Evolutionary conservation across 2,329 filamentous ascomycete species (phyloP).

Genomic region (Zymoseptoria ardabiliae): DNA sequence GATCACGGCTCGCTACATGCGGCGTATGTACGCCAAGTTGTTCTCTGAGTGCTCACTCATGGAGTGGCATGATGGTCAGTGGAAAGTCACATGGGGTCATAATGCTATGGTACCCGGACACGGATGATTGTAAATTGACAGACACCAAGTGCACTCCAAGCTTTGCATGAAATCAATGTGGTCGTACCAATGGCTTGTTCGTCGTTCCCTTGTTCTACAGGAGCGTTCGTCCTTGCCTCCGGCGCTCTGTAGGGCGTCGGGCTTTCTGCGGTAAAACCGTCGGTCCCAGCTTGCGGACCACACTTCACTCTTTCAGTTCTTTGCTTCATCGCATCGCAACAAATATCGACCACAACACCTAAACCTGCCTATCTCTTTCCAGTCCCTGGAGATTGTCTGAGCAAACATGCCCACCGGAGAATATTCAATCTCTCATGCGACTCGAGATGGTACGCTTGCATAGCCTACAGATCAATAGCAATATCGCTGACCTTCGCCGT

Average conservation of each 20-base stretch:
- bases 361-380: not conserved
- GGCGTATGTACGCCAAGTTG: conserved; percentile 37
- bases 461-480: not conserved
- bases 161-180: not conserved
- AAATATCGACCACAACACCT: not conserved
- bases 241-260: not conserved
- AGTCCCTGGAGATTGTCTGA: not conserved
- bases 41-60: conserved; percentile 38
- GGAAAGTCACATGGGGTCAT: conserved; percentile 31
- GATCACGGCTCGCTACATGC: conserved; percentile 41
- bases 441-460: conserved; percentile 36
- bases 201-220: not conserved
- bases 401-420: not conserved
- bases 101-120: conserved; percentile 5
- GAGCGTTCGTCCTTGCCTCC: not conserved
- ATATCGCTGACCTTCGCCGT: not conserved
- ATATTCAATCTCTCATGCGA: conserved; percentile 50
- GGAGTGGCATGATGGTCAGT: conserved; percentile 31
- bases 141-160: not conserved
- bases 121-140: not conserved
- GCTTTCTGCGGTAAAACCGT: not conserved
- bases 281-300: not conserved
- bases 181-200: not conserved
- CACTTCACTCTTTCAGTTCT: not conserved
- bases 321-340: not conserved